A percentile compares a stretch with the other conserved stretches of the same genome.
Conservation (phyloP, 371 early-diverging fungal species). For the Lichtheimia ornata region DNA sequence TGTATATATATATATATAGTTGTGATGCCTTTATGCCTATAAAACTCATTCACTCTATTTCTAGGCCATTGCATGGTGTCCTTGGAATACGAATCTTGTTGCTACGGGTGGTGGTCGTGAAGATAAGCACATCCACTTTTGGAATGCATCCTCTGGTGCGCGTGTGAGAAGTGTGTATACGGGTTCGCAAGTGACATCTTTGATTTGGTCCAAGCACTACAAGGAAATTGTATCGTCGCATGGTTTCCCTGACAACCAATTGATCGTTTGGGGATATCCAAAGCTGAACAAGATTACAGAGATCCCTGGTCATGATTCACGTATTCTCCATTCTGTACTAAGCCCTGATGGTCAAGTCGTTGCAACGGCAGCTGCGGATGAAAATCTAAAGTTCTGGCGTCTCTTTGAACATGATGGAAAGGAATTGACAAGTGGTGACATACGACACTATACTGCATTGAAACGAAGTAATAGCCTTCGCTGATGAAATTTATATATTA, state of each 20-base stretch:
- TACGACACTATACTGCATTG: slow-evolving; percentile 8
- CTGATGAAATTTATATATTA: slow-evolving; percentile 15
- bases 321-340: slow-evolving; percentile 89
- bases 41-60: neutral
- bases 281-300: slow-evolving; percentile 76
- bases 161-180: slow-evolving; percentile 74
- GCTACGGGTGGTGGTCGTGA: slow-evolving; percentile 97
- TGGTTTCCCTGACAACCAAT: slow-evolving; percentile 87
- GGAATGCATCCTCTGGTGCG: slow-evolving; percentile 86
- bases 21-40: neutral
- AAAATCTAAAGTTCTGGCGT: slow-evolving; percentile 98
- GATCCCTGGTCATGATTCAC: slow-evolving; percentile 83
- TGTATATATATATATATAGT: neutral
- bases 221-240: slow-evolving; percentile 95
- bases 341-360: slow-evolving; percentile 94
- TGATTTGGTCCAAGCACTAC: slow-evolving; percentile 91
- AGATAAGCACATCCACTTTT: slow-evolving; percentile 93
- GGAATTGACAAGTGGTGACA: slow-evolving; percentile 5
- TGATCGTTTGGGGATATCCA: slow-evolving; percentile 92
- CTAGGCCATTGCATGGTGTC: slow-evolving; percentile 98
- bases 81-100: slow-evolving; percentile 91
- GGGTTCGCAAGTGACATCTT: slow-evolving; percentile 93
- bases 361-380: slow-evolving; percentile 94
- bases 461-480: slow-evolving; percentile 21
- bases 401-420: slow-evolving; percentile 64